Evolutionary conservation across 2,329 filamentous ascomycete species (phyloP).

Genomic region (Clonostachys sp.): DNA sequence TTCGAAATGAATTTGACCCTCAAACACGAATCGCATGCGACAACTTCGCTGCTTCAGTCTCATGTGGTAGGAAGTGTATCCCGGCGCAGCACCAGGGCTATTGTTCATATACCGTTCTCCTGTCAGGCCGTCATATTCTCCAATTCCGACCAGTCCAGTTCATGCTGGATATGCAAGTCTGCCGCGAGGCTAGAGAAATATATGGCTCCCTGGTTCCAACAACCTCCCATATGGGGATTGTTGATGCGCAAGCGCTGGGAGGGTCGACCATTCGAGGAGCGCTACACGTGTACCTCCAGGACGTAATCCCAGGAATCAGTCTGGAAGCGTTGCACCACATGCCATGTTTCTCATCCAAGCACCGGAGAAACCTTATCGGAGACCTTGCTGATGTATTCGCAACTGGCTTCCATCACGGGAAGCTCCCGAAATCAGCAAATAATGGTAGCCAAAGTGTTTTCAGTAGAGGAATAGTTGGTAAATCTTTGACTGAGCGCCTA

Average conservation of each 20-base stretch:
- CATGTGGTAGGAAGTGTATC: slow-evolving; percentile 10
- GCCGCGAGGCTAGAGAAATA: slow-evolving; percentile 26
- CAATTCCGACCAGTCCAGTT: slow-evolving; percentile 43
- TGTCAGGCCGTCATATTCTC: slow-evolving; percentile 29
- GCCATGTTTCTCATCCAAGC: slow-evolving; percentile 1
- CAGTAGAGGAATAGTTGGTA: slow-evolving; percentile 28
- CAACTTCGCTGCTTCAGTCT: slow-evolving; percentile 21
- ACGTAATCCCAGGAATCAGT: slow-evolving; percentile 32
- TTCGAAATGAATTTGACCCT: slow-evolving; percentile 11
- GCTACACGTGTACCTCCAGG: slow-evolving; percentile 35
- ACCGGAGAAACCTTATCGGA: slow-evolving; percentile 23
- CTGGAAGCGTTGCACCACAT: slow-evolving; percentile 22
- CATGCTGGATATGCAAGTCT: slow-evolving; percentile 30
- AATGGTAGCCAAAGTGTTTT: neutral
- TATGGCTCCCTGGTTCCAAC: slow-evolving; percentile 36
- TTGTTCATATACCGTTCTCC: slow-evolving; percentile 44
- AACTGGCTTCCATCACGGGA: slow-evolving; percentile 22
- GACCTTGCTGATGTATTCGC: slow-evolving; percentile 36
- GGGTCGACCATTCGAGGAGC: neutral
- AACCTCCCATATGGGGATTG: slow-evolving; percentile 27
- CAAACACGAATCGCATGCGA: slow-evolving; percentile 11
- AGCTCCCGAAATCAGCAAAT: neutral
- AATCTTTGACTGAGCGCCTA: slow-evolving; percentile 31
- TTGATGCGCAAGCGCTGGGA: slow-evolving; percentile 9
- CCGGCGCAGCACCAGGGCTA: slow-evolving; percentile 39